A percentile compares a stretch with the other conserved stretches of the same genome.
These are phyloP conservation scores for Aotearoamyces nothofagi DNA, from an alignment of 2,329 filamentous ascomycete species.

Conservation along the genomic window DNA sequence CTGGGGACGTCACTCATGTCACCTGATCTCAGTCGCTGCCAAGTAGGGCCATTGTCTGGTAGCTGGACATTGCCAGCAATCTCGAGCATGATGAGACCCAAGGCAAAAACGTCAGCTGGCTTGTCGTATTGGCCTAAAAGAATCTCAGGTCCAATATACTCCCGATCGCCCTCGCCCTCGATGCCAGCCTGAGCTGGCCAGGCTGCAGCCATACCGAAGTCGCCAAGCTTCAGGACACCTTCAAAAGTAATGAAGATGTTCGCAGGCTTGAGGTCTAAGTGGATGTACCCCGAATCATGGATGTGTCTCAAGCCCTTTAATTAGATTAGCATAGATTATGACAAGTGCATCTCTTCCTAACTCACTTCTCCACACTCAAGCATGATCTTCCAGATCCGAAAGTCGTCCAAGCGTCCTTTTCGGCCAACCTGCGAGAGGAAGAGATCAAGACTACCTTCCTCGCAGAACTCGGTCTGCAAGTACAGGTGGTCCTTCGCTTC, in stretches of 20 bases:
- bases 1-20: slow-evolving; percentile 82
- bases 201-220: slow-evolving; percentile 68
- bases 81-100: slow-evolving; percentile 89
- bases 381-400: slow-evolving; percentile 96
- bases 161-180: slow-evolving; percentile 86
- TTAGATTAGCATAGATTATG: slow-evolving; percentile 12
- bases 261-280: slow-evolving; percentile 73
- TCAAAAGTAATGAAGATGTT: slow-evolving; percentile 74
- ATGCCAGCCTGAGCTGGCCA: slow-evolving; percentile 66
- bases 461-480: slow-evolving; percentile 95
- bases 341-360: slow-evolving; percentile 8
- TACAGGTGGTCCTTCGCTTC: slow-evolving; percentile 75
- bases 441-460: slow-evolving; percentile 77
- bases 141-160: slow-evolving; percentile 92
- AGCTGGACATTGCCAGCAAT: slow-evolving; percentile 88
- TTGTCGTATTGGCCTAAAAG: slow-evolving; percentile 77
- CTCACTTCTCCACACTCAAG: slow-evolving; percentile 71
- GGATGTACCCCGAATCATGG: slow-evolving; percentile 74
- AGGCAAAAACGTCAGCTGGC: slow-evolving; percentile 82
- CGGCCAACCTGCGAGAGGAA: slow-evolving; percentile 75
- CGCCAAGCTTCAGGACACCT: slow-evolving; percentile 69
- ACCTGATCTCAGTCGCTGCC: slow-evolving; percentile 78
- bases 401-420: slow-evolving; percentile 83
- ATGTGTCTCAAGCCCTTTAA: slow-evolving; percentile 73
- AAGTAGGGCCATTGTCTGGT: slow-evolving; percentile 81